Base-by-base conservation (phyloP, 1,284 basidiomycete genomes). In the Ceratobasidium sp. region DNA sequence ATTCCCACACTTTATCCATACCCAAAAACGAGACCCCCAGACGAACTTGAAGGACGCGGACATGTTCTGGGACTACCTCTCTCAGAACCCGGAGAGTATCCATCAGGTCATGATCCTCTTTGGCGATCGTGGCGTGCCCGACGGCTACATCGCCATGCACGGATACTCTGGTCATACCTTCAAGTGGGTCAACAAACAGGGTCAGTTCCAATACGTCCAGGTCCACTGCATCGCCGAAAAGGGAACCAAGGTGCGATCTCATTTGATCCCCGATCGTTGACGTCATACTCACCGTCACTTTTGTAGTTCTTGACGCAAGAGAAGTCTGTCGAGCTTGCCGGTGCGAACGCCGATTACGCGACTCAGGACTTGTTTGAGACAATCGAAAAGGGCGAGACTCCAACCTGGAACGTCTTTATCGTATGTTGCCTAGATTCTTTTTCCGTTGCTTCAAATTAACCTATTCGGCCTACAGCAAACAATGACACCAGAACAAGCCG, bases 1-100 rank as follows among this genome's bases (percentile, higher is more conserved):
- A 81, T 92, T 92, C 85, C 88, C 91, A n/a, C 89, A 94, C 84
- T 96, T 97, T 83, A 96, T 97, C 78, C 95, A 97, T 85, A 95
- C 94, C 41, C 93, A 96, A 82, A 97, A 97, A 86, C 88, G 94
- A 78, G 89, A 92, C 81, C 94, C 94, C 23, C 92, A 94, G 80
- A 94, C 93, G 10, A 92, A 96, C 81, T 81, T 94, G 75, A 93
- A 92, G 81, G 92, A 94, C 83, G 78, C 89, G 39, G 90, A 92
- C 79, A 87, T 87, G 86, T 91, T 92, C 84, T 92, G 91, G 91
- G 94, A 97, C 81, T 98, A 96, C 80, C 86, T 95, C 55, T 86
- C 86, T n/a, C 91, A 92, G 82, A 97, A 97, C 84, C 93, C 94
- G 21, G 95, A 97, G 84, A 73, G 58, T 1, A 88, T 93, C 74